A percentile compares a stretch with the other conserved stretches of the same genome.
These are phyloP conservation scores for Raddia guianensis DNA, from an alignment of 176 grass and related monocot genomes.

Conservation along the genomic window DNA sequence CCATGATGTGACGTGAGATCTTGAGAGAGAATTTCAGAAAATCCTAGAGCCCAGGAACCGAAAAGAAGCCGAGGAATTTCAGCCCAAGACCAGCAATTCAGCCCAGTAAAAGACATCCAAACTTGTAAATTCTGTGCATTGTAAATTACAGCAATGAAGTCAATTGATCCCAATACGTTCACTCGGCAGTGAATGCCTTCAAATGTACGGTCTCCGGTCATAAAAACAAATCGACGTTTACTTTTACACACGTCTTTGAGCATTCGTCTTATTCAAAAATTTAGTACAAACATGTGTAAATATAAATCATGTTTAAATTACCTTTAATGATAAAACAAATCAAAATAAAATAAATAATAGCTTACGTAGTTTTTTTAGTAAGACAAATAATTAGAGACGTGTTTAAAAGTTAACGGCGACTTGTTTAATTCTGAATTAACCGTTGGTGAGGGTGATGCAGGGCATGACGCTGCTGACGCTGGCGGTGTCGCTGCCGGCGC, in stretches of 20 bases:
- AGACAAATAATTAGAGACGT: no score
- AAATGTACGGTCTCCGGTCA: not conserved
- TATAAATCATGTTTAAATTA: no score
- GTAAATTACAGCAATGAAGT: no score
- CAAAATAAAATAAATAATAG: no score
- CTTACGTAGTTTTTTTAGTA: no score
- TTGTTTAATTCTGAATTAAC: not conserved
- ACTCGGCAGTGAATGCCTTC: not conserved
- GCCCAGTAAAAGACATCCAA: not conserved
- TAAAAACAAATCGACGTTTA: no score
- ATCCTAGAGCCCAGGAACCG: not conserved
- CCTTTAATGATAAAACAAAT: no score
- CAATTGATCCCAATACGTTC: no score
- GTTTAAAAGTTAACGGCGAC: no score
- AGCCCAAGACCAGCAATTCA: not conserved
- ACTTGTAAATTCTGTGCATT: not conserved
- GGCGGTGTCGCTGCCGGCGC: slow-evolving; percentile 69
- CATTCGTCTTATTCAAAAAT: no score
- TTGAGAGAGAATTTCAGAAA: not conserved
- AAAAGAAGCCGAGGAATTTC: not conserved
- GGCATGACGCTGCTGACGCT: slow-evolving; percentile 74
- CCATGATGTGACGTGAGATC: not conserved
- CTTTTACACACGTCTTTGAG: no score
- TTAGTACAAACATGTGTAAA: no score
- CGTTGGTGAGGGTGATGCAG: slow-evolving; percentile 27